phyloP scores from a whole-genome alignment of 2,329 filamentous ascomycete genomes.

The Sporothrix inflata region DNA sequence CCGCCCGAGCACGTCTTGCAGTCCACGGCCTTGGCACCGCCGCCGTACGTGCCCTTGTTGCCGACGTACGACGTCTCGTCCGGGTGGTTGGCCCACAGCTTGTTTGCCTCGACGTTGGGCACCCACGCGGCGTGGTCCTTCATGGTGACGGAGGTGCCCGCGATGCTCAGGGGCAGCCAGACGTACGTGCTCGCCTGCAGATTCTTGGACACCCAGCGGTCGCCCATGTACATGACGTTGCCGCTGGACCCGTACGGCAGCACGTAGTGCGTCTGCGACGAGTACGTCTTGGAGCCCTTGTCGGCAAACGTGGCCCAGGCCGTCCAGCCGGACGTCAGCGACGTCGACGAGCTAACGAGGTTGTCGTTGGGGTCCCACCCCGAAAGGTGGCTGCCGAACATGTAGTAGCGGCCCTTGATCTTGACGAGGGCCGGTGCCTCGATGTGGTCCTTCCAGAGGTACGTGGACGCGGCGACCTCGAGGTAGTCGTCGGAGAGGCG shows the following conservation, averaged over 20 bases:
- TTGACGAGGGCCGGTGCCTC: constrained; percentile 60
- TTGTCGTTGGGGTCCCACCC: constrained; percentile 58
- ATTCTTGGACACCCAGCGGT: constrained; percentile 58
- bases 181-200: constrained; percentile 61
- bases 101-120: constrained; percentile 34
- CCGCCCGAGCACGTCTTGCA: constrained; percentile 59
- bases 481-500: constrained; percentile 36
- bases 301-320: constrained; percentile 54
- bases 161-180: constrained; percentile 64
- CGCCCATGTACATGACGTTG: constrained; percentile 56
- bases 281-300: constrained; percentile 51
- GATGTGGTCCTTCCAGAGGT: constrained; percentile 44
- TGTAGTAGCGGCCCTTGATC: constrained; percentile 54
- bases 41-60: constrained; percentile 50
- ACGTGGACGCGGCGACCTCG: constrained; percentile 31
- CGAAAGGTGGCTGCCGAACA: constrained; percentile 54
- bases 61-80: constrained; percentile 55
- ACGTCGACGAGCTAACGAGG: constrained; percentile 50
- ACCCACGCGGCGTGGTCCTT: constrained; percentile 61
- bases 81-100: constrained; percentile 46
- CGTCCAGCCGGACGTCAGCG: constrained; percentile 56
- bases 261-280: constrained; percentile 56
- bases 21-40: constrained; percentile 50
- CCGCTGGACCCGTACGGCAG: constrained; percentile 39
- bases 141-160: constrained; percentile 55